phyloP scores from a whole-genome alignment of 352 stramenopile genomes.

The Lagenidium sp. region DNA sequence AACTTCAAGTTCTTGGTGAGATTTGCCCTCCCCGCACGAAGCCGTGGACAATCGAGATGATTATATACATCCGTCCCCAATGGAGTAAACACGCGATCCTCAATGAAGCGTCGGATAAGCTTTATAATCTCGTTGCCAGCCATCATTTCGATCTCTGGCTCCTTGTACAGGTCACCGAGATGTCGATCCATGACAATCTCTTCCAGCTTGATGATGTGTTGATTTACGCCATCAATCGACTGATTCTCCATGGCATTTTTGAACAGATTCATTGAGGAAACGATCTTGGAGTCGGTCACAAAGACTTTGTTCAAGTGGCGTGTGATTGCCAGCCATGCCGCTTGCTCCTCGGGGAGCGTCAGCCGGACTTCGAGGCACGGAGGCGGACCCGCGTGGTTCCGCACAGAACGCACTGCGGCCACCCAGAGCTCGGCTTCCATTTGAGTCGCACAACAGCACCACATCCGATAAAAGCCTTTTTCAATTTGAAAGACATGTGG shows the following conservation, averaged over 20 bases:
- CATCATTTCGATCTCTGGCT: slow-evolving; percentile 53
- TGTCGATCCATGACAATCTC: slow-evolving; percentile 63
- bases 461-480: slow-evolving; percentile 77
- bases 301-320: slow-evolving; percentile 78
- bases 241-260: slow-evolving; percentile 39
- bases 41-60: slow-evolving; percentile 30
- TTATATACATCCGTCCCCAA: slow-evolving; percentile 45
- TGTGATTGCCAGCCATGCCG: slow-evolving; percentile 37
- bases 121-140: slow-evolving; percentile 66
- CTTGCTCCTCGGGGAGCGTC: slow-evolving; percentile 46
- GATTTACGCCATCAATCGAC: slow-evolving; percentile 35
- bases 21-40: slow-evolving; percentile 22
- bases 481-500: slow-evolving; percentile 76
- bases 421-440: slow-evolving; percentile 81
- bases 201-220: slow-evolving; percentile 55
- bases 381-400: slow-evolving; percentile 16
- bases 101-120: slow-evolving; percentile 60
- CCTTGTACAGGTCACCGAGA: slow-evolving; percentile 48
- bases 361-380: slow-evolving; percentile 60
- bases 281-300: slow-evolving; percentile 46
- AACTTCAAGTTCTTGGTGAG: slow-evolving; percentile 51
- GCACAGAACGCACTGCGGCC: slow-evolving; percentile 37
- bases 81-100: slow-evolving; percentile 73
- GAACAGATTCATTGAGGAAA: slow-evolving; percentile 38
- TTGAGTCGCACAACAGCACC: slow-evolving; percentile 73